Base-by-base conservation (phyloP, 2,329 filamentous ascomycete genomes). In the Diaporthe sp. region DNA sequence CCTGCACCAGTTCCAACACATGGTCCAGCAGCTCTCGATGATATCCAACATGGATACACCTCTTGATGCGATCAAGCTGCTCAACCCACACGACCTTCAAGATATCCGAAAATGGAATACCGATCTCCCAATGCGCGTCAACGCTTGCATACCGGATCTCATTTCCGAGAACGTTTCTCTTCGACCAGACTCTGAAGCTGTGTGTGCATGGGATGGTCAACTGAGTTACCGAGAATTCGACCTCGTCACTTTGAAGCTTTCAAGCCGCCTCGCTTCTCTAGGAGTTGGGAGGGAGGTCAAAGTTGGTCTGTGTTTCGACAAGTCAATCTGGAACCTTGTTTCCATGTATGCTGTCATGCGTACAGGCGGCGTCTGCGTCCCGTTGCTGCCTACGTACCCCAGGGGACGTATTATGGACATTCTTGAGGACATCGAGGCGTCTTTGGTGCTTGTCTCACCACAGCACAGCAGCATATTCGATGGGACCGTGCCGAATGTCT, bases 191-290 rank as follows among this genome's bases (percentile, higher is more conserved):
- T 49, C 44, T 22, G 58, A 78, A 75, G 81, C 81, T 78, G 49
- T 84, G 58, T 76, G 67, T 73, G 74, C 80, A 73, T 77, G 81
- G 80, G 83, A 85, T 73, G 81, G 81, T 6, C 63, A 78, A 2
- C 28, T 84, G 22, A 81, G 81, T 1, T 82, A 84, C 71, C 72
- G 65, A 17, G 77, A 83, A 70, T 75, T 84, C 20, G 79, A 82
- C 49, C 51, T 61, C 22, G 51, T 79, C 8, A 78, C 81, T 25
- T 77, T 74, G 20, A 75, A 76, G n/a, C 58, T 83, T 17, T 81
- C 82, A n/a, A 37, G 63, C 12, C 76, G 76, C 25, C 78, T 82
- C 10, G 73, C 79, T 20, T 63, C 77, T 15, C 63, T 75, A 12
- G 79, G 81, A 8, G 76, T 86, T 12, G 75, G 78, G 0, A 79